These are phyloP conservation scores for Colletotrichum cuscutae DNA, from an alignment of 2,329 filamentous ascomycete genomes.

Conservation along the genomic window DNA sequence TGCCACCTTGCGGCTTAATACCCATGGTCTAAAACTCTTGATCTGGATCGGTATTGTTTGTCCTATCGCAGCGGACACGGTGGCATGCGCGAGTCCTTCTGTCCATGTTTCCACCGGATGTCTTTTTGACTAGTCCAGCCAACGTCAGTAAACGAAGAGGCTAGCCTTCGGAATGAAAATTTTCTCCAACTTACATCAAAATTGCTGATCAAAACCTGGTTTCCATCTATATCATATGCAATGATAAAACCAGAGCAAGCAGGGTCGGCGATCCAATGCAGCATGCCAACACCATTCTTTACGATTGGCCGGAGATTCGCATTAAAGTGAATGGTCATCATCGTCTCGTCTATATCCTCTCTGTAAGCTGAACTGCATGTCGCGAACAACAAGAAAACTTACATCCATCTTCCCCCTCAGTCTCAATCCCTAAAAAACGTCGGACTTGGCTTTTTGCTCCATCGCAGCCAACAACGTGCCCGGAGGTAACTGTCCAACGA, in stretches of 20 bases:
- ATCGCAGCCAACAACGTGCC: constrained; percentile 49
- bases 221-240: constrained; percentile 51
- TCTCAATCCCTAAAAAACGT: constrained; percentile 45
- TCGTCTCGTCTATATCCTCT: constrained; percentile 49
- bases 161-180: background rate
- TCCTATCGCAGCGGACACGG: constrained; percentile 45
- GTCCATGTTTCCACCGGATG: constrained; percentile 49
- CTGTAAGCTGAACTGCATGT: constrained; percentile 3
- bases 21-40: constrained; percentile 52
- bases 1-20: constrained; percentile 52
- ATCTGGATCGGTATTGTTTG: constrained; percentile 48
- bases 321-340: constrained; percentile 59
- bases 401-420: constrained; percentile 55
- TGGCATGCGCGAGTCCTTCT: constrained; percentile 45
- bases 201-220: constrained; percentile 55
- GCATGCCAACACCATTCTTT: constrained; percentile 51
- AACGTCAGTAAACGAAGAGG: background rate
- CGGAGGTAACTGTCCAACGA: constrained; percentile 43
- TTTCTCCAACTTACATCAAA: constrained; percentile 47
- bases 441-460: constrained; percentile 47
- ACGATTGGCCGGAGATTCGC: constrained; percentile 51
- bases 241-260: constrained; percentile 55
- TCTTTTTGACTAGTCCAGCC: constrained; percentile 40
- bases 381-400: constrained; percentile 21
- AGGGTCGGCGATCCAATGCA: constrained; percentile 57